Evolutionary conservation across 2,329 filamentous ascomycete genomes (phyloP).

Genomic region (Dryadomyces quercus-mongolicae): DNA sequence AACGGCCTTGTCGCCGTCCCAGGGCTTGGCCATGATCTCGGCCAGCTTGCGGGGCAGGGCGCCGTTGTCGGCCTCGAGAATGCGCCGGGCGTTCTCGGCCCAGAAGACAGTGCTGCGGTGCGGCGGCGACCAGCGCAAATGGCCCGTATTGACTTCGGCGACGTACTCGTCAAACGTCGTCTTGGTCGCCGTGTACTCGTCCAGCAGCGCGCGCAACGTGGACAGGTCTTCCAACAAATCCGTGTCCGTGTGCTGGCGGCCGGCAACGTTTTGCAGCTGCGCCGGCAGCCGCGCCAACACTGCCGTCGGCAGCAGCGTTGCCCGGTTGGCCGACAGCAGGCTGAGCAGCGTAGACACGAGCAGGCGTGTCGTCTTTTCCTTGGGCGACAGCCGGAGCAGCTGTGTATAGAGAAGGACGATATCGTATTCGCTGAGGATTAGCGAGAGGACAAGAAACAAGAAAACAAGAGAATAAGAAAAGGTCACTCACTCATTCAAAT

Average conservation of each 20-base stretch:
- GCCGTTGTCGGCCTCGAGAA: constrained; percentile 72
- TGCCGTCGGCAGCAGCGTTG: constrained; percentile 70
- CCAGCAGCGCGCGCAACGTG: constrained; percentile 48
- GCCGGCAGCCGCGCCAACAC: constrained; percentile 71
- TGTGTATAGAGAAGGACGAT: constrained; percentile 87
- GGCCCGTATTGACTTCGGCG: constrained; percentile 73
- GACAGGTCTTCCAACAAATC: constrained; percentile 53
- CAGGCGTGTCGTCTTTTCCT: constrained; percentile 93
- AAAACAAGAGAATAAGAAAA: background rate
- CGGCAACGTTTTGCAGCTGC: constrained; percentile 49
- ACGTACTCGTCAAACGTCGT: constrained; percentile 82
- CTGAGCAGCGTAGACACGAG: constrained; percentile 83
- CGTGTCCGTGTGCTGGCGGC: constrained; percentile 50
- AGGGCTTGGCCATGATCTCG: constrained; percentile 67
- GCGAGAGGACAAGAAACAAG: background rate
- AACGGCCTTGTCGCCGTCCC: constrained; percentile 74
- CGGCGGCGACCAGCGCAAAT: constrained; percentile 85
- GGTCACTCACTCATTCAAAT: constrained; percentile 65
- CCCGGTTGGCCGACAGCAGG: constrained; percentile 57
- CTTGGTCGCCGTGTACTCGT: constrained; percentile 58
- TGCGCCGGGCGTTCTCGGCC: constrained; percentile 80
- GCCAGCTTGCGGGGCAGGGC: constrained; percentile 67
- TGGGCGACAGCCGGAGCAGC: constrained; percentile 81
- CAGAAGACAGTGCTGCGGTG: constrained; percentile 82
- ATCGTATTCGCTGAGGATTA: constrained; percentile 64